Evolutionary conservation across 2,329 filamentous ascomycete species (phyloP).

Genomic region (Claviceps purpurea): DNA sequence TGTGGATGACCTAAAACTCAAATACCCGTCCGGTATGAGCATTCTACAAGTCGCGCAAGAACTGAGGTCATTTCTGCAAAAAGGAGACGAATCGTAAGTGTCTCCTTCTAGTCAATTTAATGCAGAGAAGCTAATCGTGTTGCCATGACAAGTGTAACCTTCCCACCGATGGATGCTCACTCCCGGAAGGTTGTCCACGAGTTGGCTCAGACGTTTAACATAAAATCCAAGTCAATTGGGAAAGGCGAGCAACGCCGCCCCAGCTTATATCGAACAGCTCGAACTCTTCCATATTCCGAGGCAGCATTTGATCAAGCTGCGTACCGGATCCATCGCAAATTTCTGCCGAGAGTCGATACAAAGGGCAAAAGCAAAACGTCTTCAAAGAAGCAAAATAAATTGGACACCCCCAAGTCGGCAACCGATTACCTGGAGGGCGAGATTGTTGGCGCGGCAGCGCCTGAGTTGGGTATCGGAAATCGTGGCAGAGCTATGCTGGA

Average conservation of each 20-base stretch:
- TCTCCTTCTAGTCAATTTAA: not conserved
- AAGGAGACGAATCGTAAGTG: slow-evolving; percentile 47
- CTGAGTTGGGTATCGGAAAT: slow-evolving; percentile 72
- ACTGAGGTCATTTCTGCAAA: slow-evolving; percentile 56
- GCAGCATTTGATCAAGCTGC: slow-evolving; percentile 37
- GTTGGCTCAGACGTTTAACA: slow-evolving; percentile 57
- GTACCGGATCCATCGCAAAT: slow-evolving; percentile 35
- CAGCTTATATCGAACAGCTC: slow-evolving; percentile 58
- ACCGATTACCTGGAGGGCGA: slow-evolving; percentile 66
- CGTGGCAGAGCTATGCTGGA: slow-evolving; percentile 78
- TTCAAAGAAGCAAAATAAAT: slow-evolving; percentile 15
- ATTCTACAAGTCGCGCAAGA: slow-evolving; percentile 59
- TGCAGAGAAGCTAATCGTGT: not conserved
- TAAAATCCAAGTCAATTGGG: slow-evolving; percentile 77
- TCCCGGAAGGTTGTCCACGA: slow-evolving; percentile 70
- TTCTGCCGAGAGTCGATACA: slow-evolving; percentile 40
- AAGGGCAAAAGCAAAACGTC: slow-evolving; percentile 21
- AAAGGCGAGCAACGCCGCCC: slow-evolving; percentile 61
- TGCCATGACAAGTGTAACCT: slow-evolving; percentile 28
- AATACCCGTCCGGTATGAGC: slow-evolving; percentile 60
- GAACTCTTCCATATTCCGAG: slow-evolving; percentile 49
- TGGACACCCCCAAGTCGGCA: slow-evolving; percentile 9
- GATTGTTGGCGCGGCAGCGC: slow-evolving; percentile 70
- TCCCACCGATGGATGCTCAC: slow-evolving; percentile 75
- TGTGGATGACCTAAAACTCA: slow-evolving; percentile 47